These are phyloP conservation scores for Rhododendron ovatum DNA, from an alignment of 148 eudicot genomes.

Conservation along the genomic window DNA sequence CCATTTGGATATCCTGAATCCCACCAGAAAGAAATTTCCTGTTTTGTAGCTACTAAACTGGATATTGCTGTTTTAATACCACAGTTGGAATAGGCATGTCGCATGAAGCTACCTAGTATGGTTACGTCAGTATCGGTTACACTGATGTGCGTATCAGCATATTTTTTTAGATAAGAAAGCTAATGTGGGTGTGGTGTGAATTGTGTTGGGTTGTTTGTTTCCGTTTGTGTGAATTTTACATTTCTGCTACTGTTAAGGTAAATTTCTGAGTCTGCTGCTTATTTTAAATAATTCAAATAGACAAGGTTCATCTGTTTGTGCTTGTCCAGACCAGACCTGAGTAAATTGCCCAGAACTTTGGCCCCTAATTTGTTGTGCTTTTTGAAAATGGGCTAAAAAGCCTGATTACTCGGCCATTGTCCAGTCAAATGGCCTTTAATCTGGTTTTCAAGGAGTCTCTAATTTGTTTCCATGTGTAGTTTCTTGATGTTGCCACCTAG, in stretches of 20 bases:
- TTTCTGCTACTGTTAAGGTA: background rate
- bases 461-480: background rate
- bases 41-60: background rate
- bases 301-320: background rate
- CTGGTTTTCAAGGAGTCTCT: background rate
- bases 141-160: background rate
- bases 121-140: background rate
- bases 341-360: background rate
- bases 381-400: background rate
- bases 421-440: background rate
- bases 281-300: background rate
- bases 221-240: background rate
- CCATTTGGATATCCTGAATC: background rate
- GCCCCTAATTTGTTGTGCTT: background rate
- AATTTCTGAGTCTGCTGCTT: background rate
- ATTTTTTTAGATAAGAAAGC: background rate
- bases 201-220: background rate
- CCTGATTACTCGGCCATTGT: background rate
- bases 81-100: background rate
- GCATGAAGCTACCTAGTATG: background rate
- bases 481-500: background rate
- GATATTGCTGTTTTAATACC: background rate
- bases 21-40: background rate
- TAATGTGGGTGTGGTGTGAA: background rate
- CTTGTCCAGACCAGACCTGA: background rate